Evolutionary conservation across 192 early-diverging fungal species (phyloP).

Genomic region (Mortierella hygrophila): DNA sequence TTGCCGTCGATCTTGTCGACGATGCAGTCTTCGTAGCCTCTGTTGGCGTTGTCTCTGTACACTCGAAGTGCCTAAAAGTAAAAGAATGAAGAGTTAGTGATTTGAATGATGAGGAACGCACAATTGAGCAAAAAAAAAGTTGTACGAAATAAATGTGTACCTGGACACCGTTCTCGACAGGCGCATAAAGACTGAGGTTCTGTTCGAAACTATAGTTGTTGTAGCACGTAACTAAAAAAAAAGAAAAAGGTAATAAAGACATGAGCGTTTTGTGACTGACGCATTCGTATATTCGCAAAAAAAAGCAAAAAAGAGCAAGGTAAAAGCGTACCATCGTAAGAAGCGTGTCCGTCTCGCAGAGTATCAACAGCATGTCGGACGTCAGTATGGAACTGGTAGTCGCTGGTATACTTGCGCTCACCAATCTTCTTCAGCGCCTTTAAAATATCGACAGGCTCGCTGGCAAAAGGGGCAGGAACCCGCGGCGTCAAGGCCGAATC

Average conservation of each 20-base stretch:
- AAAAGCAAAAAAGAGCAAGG: not conserved
- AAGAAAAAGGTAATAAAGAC: too few species aligned
- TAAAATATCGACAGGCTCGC: constrained; percentile 10
- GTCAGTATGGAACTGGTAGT: constrained; percentile 30
- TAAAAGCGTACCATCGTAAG: constrained; percentile 16
- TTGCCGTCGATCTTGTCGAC: constrained; percentile 40
- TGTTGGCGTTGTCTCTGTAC: not conserved
- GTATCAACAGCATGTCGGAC: not conserved
- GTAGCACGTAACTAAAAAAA: constrained; percentile 21
- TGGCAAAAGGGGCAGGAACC: constrained; percentile 12
- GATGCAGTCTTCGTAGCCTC: constrained; percentile 41
- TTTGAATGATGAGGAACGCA: not conserved
- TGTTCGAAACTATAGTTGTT: constrained; percentile 18
- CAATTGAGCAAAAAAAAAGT: not conserved
- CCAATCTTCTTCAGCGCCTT: not conserved
- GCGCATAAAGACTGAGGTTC: constrained; percentile 24
- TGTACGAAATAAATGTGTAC: not conserved
- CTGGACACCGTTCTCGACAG: constrained; percentile 19
- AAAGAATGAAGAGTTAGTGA: not conserved
- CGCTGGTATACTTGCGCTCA: constrained; percentile 5
- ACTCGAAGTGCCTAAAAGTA: constrained; percentile 15
- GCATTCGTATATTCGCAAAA: not conserved
- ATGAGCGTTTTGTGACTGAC: too few species aligned
- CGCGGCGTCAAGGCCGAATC: constrained; percentile 23
- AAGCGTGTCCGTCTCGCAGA: constrained; percentile 28